Conservation (phyloP, 106 monocot genomes). For the Allium fistulosum region DNA sequence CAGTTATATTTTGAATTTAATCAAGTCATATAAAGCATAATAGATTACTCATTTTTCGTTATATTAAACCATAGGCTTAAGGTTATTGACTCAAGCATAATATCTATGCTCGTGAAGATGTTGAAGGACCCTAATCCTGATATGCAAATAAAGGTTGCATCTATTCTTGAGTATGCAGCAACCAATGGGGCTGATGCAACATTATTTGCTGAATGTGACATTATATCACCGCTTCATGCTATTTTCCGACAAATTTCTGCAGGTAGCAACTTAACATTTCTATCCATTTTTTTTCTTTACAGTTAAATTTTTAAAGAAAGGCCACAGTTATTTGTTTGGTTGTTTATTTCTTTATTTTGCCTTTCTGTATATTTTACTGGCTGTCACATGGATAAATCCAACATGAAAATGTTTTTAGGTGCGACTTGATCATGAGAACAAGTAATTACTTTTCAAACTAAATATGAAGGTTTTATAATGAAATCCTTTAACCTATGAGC, state of each 20-base stretch:
- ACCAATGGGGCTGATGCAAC: slow-evolving; percentile 26
- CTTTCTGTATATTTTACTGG: not conserved
- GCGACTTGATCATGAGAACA: no score
- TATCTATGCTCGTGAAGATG: slow-evolving; percentile 34
- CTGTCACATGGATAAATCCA: no score
- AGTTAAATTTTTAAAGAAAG: not conserved
- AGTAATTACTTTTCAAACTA: no score
- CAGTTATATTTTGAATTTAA: not conserved
- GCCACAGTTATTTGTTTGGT: not conserved
- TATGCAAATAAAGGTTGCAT: slow-evolving; percentile 53
- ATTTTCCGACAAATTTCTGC: slow-evolving; percentile 23
- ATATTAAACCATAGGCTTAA: slow-evolving; percentile 10
- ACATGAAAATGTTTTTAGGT: no score
- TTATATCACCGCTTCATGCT: slow-evolving; percentile 38
- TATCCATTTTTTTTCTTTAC: not conserved
- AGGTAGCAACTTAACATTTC: slow-evolving; percentile 21
- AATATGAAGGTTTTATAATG: no score
- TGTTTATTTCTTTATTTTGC: not conserved
- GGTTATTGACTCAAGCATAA: slow-evolving; percentile 23
- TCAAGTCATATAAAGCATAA: not conserved
- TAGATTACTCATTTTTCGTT: not conserved
- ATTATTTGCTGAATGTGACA: slow-evolving; percentile 26
- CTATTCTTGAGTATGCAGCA: slow-evolving; percentile 51
- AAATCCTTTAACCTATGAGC: no score
- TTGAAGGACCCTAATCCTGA: slow-evolving; percentile 42